These are phyloP conservation scores for Metschnikowia baotianmanensis DNA, from an alignment of 805 yeast species.

Conservation along the genomic window DNA sequence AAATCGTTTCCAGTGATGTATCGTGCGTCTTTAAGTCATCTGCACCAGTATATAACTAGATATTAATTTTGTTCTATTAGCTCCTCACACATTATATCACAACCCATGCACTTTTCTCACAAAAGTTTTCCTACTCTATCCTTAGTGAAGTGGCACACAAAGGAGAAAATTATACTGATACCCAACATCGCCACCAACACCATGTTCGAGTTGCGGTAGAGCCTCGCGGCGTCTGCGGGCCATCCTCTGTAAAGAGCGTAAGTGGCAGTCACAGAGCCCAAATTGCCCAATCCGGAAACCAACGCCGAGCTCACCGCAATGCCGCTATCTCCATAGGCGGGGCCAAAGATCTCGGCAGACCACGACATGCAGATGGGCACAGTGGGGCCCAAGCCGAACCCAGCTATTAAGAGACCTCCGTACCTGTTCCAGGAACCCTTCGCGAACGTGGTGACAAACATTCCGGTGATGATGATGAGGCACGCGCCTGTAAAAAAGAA, in stretches of 20 bases:
- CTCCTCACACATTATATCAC: too few relatives aligned
- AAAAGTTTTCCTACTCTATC: slow-evolving; percentile 26
- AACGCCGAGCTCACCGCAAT: slow-evolving; percentile 79
- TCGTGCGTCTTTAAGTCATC: too few relatives aligned
- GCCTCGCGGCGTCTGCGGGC: slow-evolving; percentile 69
- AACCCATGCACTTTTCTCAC: too few relatives aligned
- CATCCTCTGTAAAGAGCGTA: slow-evolving; percentile 85
- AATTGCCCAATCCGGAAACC: slow-evolving; percentile 82
- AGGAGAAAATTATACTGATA: slow-evolving; percentile 54
- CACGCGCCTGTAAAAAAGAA: slow-evolving; percentile 61
- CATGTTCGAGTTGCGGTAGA: slow-evolving; percentile 74
- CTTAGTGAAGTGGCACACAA: slow-evolving; percentile 32
- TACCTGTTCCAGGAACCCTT: slow-evolving; percentile 70
- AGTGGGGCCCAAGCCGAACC: slow-evolving; percentile 88
- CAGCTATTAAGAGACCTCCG: slow-evolving; percentile 78
- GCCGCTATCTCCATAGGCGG: slow-evolving; percentile 78
- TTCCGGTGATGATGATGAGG: slow-evolving; percentile 67
- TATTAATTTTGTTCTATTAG: too few relatives aligned
- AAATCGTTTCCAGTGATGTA: too few relatives aligned
- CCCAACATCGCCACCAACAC: slow-evolving; percentile 79
- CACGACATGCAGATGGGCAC: slow-evolving; percentile 86
- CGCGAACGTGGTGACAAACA: slow-evolving; percentile 76
- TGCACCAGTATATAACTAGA: too few relatives aligned
- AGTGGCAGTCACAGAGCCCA: slow-evolving; percentile 82
- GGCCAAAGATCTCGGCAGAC: slow-evolving; percentile 71